Conservation (phyloP, 345 rosid species). For the Linum tenue region DNA sequence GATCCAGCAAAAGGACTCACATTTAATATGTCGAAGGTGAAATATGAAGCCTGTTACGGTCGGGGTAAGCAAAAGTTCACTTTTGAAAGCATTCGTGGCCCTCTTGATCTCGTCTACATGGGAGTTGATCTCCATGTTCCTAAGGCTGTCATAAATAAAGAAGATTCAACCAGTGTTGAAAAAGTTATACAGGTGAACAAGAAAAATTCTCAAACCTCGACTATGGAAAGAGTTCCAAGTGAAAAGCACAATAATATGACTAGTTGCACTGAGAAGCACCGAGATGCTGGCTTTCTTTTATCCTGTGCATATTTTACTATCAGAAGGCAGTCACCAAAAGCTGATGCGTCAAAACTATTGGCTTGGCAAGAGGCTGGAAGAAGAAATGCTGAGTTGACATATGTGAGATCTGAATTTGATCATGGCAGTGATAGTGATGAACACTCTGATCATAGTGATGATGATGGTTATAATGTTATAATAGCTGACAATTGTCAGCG, state of each 20-base stretch:
- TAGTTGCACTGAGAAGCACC: constrained; percentile 55
- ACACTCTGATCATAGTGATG: constrained; percentile 74
- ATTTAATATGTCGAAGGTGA: constrained; percentile 71
- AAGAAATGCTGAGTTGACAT: constrained; percentile 85
- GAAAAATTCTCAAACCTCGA: constrained; percentile 53
- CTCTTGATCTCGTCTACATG: constrained; percentile 94
- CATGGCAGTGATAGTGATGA: constrained; percentile 97
- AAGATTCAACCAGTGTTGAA: constrained; percentile 39
- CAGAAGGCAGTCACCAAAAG: constrained; percentile 92
- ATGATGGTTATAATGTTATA: constrained; percentile 91
- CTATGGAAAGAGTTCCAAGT: constrained; percentile 52
- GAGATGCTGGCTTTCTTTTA: constrained; percentile 83
- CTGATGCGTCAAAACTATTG: constrained; percentile 72
- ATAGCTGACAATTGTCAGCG: constrained; percentile 95
- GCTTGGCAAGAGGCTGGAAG: constrained; percentile 99
- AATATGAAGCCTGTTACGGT: constrained; percentile 66
- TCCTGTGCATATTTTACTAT: constrained; percentile 93
- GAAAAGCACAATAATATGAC: constrained; percentile 37
- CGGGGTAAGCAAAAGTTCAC: constrained; percentile 90
- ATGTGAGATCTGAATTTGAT: constrained; percentile 92
- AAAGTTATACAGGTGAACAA: constrained; percentile 43
- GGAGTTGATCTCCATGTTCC: constrained; percentile 88
- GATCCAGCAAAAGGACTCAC: constrained; percentile 92
- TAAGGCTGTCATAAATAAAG: constrained; percentile 56
- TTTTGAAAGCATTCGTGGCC: constrained; percentile 79